Base-by-base conservation (phyloP, 352 stramenopile genomes). In the Pythium biforme region DNA sequence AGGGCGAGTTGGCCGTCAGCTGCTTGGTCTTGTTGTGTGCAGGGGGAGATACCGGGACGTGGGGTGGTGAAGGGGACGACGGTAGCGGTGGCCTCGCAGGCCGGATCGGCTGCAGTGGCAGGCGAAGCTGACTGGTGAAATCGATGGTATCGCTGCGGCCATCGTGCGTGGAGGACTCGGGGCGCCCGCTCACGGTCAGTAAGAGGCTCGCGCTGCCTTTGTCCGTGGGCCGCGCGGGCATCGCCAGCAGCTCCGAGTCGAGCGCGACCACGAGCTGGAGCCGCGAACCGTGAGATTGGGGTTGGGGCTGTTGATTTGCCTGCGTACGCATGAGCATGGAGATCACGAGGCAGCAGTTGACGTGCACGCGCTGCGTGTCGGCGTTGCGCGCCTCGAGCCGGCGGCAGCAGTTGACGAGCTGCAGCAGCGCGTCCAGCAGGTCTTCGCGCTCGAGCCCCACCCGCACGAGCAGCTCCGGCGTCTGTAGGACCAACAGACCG, bases 331-430 rank as follows among this genome's bases (percentile, higher is more conserved):
- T 92, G 45, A 94, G 48, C 62, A 94, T 73, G n/a, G 85, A 90
- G 68, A 94, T 88, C 34, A 91, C 80, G 53, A 94, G 76, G 49
- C 83, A 94, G 72, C 79, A 91, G 55, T 94, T 94, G 41, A 94
- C 85, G 45, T 92, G 81, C 23, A 90, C 79, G 25, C 83, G 82
- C 23, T 78, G 72, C 26, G 69, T 83, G 51, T 92, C 85, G 11
- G 74, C 59, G 39, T 74, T 88, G 53, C 83, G 73, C 25, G 65
- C 66, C 29, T 67, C 59, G 43, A 74, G 70, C 31, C 73, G 74
- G 17, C 83, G 72, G 37, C 80, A 92, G 55, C 72, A 86, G 40
- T 79, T 75, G 47, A 94, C 62, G 23, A 94, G 60, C 67, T 91
- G 81, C 47, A 94, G 72, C 43, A 94, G 61, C 45, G 84, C 79